Evolutionary conservation across 108 stramenopile species (phyloP).

Genomic region (Hondaea fermentalgiana): DNA sequence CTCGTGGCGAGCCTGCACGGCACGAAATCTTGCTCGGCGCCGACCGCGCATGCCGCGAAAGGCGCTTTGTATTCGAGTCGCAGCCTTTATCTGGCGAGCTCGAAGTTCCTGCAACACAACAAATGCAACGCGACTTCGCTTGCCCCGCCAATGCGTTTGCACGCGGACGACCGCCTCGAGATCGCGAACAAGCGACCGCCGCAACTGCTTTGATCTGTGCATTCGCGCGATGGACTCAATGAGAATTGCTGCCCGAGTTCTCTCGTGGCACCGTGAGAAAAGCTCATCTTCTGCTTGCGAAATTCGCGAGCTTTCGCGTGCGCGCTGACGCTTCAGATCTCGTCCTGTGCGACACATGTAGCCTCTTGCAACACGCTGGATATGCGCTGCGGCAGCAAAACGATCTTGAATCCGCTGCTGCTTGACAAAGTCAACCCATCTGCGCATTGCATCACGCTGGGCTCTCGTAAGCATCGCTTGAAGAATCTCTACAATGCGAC

Average conservation of each 20-base stretch:
- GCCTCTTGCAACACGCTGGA: not conserved
- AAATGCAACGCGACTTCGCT: not conserved
- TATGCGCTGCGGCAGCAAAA: not conserved
- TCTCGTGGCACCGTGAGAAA: not conserved
- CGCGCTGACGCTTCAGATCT: not conserved
- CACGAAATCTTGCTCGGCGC: not conserved
- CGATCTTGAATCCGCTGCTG: not conserved
- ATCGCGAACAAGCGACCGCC: not conserved
- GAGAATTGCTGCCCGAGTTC: not conserved
- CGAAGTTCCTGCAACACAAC: not conserved
- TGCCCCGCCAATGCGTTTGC: not conserved
- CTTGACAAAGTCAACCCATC: not conserved
- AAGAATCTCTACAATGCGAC: not conserved
- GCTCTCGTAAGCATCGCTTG: not conserved
- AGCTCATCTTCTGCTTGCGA: not conserved
- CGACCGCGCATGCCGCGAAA: not conserved
- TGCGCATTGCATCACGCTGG: not conserved
- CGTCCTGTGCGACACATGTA: not conserved
- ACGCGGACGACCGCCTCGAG: not conserved
- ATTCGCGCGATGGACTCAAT: not conserved
- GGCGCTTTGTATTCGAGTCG: not conserved
- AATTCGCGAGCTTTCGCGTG: not conserved
- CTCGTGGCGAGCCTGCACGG: not conserved
- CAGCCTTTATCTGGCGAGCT: not conserved
- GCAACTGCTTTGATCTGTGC: not conserved